phyloP scores from a whole-genome alignment of 148 eudicot genomes.

The Fagopyrum esculentum region DNA sequence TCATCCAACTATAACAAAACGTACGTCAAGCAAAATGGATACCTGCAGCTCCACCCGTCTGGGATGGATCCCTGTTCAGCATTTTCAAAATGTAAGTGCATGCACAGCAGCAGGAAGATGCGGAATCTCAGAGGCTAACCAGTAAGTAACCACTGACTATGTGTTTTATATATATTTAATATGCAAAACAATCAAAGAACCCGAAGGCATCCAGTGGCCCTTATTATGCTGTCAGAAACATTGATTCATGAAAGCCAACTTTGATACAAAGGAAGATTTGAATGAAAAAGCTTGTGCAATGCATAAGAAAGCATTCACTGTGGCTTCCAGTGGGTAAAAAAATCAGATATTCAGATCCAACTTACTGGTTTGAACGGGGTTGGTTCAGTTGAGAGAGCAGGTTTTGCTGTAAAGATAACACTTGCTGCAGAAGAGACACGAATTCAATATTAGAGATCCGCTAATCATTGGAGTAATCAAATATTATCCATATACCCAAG shows the following conservation, averaged over 20 bases:
- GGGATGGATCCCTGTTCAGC: conserved; percentile 56
- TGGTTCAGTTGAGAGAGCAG: conserved; percentile 52
- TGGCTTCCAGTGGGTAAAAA: background rate
- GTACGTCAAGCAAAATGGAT: background rate
- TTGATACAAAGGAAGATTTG: background rate
- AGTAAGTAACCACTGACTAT: background rate
- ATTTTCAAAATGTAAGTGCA: background rate
- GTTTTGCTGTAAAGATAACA: conserved; percentile 65
- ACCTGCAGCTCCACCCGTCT: conserved; percentile 63
- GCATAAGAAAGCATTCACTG: background rate
- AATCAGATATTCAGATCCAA: conserved; percentile 4
- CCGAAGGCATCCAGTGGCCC: background rate
- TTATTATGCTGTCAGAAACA: background rate
- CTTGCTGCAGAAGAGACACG: conserved; percentile 48
- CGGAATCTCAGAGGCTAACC: background rate
- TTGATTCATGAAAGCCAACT: background rate
- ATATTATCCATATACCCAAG: background rate
- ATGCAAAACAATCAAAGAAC: background rate
- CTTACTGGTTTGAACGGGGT: conserved; percentile 70
- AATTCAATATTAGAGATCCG: background rate
- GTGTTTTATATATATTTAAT: background rate
- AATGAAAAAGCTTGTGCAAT: background rate
- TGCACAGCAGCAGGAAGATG: background rate
- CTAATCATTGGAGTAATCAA: background rate
- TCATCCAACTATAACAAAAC: background rate